Conservation (phyloP, 1,284 basidiomycete genomes). For the Dichomitus squalens region DNA sequence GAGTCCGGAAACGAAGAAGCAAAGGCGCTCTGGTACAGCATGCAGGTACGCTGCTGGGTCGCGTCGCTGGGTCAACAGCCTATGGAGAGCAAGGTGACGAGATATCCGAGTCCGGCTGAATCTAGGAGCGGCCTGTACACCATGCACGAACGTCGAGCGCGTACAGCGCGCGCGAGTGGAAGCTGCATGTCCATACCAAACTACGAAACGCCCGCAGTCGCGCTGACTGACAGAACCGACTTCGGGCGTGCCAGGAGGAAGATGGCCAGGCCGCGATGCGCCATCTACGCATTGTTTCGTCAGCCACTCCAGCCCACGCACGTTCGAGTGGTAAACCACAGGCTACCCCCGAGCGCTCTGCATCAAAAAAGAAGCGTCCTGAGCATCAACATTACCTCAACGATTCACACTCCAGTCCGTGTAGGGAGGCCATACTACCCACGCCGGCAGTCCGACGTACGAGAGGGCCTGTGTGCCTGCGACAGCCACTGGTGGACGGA, state of each 20-base stretch:
- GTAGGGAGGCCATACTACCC: not conserved
- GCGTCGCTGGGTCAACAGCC: not conserved
- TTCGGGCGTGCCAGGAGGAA: not conserved
- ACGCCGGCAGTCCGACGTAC: not conserved
- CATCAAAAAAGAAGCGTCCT: conserved; percentile 2
- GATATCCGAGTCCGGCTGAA: not conserved
- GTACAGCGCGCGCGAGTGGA: not conserved
- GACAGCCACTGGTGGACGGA: not conserved
- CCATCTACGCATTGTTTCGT: not conserved
- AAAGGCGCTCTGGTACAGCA: not conserved
- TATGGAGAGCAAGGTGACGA: not conserved
- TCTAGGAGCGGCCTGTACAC: not conserved
- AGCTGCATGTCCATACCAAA: too few species aligned
- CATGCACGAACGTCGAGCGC: not conserved
- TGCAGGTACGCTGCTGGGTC: not conserved
- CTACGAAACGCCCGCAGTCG: not conserved
- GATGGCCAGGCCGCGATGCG: not conserved
- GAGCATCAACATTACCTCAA: not conserved
- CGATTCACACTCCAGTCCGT: not conserved
- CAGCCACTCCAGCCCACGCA: not conserved
- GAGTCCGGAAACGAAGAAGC: not conserved
- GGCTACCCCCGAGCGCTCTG: not conserved
- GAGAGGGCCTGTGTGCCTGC: not conserved
- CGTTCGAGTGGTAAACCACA: not conserved
- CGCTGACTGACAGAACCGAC: not conserved